These are phyloP conservation scores for Fomitopsis palustris DNA, from an alignment of 1,284 basidiomycete genomes.

Conservation along the genomic window DNA sequence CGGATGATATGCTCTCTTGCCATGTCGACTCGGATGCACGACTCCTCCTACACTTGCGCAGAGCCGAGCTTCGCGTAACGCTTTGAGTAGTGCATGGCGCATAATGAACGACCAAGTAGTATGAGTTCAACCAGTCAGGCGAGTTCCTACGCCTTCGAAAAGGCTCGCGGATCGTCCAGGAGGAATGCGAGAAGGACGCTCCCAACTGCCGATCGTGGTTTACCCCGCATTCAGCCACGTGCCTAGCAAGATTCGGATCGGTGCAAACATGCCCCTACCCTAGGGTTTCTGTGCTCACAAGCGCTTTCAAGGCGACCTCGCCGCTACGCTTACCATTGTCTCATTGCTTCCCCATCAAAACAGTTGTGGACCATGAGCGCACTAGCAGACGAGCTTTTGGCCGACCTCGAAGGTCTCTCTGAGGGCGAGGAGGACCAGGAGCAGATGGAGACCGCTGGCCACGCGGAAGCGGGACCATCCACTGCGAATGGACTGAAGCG, in stretches of 20 bases:
- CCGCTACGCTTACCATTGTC: neutral
- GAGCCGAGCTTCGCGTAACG: slow-evolving; percentile 4
- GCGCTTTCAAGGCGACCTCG: neutral
- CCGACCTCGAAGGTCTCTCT: slow-evolving; percentile 79
- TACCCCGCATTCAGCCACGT: slow-evolving; percentile 7
- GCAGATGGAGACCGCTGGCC: slow-evolving; percentile 47
- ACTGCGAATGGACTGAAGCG: slow-evolving; percentile 50
- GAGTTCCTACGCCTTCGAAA: no score
- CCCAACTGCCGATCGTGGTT: neutral
- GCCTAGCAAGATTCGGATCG: neutral
- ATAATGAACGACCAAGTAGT: neutral
- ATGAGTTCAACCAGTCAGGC: neutral
- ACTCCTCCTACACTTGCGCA: neutral
- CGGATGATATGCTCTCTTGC: slow-evolving; percentile 50
- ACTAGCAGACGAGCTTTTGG: slow-evolving; percentile 85
- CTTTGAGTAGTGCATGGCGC: neutral
- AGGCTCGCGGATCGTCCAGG: neutral
- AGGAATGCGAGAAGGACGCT: neutral
- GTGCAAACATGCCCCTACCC: neutral
- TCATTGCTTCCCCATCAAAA: neutral
- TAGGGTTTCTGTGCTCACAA: neutral
- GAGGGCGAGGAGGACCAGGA: slow-evolving; percentile 54
- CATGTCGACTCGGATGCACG: neutral
- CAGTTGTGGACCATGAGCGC: slow-evolving; percentile 50
- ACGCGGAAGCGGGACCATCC: slow-evolving; percentile 25